phyloP scores from a whole-genome alignment of 1,284 basidiomycete species.

The Rhodotorula sp. region DNA sequence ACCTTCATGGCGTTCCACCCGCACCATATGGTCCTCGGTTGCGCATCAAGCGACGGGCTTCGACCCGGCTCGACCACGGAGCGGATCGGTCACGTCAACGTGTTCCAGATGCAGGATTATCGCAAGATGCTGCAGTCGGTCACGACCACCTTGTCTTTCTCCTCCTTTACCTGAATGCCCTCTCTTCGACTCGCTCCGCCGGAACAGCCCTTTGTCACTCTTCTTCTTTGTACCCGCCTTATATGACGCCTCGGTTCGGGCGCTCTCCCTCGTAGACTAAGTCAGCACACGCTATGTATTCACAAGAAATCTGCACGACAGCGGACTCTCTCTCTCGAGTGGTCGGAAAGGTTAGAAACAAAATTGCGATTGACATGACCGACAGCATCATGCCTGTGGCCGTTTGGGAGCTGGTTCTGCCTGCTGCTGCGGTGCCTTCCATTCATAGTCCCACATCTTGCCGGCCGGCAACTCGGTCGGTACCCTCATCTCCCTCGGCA shows the following conservation, averaged over 20 bases:
- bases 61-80: conserved; percentile 10
- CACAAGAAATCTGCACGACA: no score
- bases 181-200: not conserved
- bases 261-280: not conserved
- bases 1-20: conserved; percentile 44
- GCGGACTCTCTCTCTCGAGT: not conserved
- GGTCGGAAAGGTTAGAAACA: no score
- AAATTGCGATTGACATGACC: no score
- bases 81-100: conserved; percentile 22
- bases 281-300: not conserved
- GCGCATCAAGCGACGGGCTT: conserved; percentile 22
- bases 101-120: conserved; percentile 29
- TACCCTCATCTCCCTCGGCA: conserved; percentile 37
- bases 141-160: conserved; percentile 2
- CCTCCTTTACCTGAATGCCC: not conserved
- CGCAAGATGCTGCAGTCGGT: conserved; percentile 18
- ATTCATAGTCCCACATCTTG: conserved; percentile 34
- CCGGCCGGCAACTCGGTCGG: conserved; percentile 36
- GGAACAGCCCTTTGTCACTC: not conserved
- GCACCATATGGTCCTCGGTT: conserved; percentile 45
- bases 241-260: no score
- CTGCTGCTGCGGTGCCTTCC: conserved; percentile 31
- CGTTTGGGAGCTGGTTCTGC: conserved; percentile 7
- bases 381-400: not conserved
- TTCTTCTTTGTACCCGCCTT: not conserved